Conservation (phyloP, 208 protist species). For the Endotrypanum monterogeii region DNA sequence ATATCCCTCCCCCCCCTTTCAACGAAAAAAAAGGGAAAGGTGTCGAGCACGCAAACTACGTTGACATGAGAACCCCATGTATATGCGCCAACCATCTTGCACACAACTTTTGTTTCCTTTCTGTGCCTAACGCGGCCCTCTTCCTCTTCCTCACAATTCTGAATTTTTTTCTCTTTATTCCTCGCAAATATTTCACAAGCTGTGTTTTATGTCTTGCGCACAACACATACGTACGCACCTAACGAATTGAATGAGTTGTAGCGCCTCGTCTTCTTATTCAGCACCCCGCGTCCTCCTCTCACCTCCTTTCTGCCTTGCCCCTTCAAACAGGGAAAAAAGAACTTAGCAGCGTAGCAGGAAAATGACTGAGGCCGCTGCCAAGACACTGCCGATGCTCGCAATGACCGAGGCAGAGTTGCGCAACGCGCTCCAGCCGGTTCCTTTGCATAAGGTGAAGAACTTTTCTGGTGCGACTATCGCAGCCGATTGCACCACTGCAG, state of each 20-base stretch:
- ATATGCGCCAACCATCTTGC: not conserved
- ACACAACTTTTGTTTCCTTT: not conserved
- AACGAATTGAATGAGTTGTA: not conserved
- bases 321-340: too few relatives aligned
- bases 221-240: not conserved
- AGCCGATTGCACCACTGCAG: conserved; percentile 69
- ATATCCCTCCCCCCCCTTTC: not conserved
- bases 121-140: not conserved
- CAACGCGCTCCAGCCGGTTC: conserved; percentile 23
- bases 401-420: conserved; percentile 42
- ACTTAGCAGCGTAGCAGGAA: not conserved
- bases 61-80: not conserved
- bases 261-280: not conserved
- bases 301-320: not conserved
- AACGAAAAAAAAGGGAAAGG: not conserved
- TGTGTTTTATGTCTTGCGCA: not conserved
- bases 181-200: not conserved
- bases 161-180: not conserved
- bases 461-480: conserved; percentile 51
- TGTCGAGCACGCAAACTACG: not conserved
- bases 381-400: not conserved
- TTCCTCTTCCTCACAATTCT: not conserved
- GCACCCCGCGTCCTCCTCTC: not conserved
- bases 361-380: not conserved
- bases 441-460: conserved; percentile 54